These are phyloP conservation scores for Carex kokanica DNA, from an alignment of 176 grass and related monocot genomes.

Conservation along the genomic window DNA sequence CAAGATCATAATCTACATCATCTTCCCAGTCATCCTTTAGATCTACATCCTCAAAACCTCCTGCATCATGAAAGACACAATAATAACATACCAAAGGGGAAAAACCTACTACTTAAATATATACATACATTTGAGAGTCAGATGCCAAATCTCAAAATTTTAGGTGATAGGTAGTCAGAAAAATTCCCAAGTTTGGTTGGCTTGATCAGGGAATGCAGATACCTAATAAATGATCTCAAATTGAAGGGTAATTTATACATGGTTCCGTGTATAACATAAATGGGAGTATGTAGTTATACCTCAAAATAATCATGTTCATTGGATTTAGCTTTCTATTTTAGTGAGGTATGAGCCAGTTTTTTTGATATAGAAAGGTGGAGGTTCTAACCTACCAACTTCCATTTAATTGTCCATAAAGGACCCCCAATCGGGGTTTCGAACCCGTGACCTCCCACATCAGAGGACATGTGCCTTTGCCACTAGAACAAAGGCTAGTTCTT, in stretches of 20 bases:
- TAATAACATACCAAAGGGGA: neutral
- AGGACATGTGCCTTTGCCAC: no score
- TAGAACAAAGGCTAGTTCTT: no score
- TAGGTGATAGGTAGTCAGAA: neutral
- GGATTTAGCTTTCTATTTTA: neutral
- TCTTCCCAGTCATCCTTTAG: conserved; percentile 29
- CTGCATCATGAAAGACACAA: neutral
- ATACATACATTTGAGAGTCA: neutral
- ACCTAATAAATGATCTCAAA: neutral
- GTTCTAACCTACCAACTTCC: no score
- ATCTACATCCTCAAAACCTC: conserved; percentile 29
- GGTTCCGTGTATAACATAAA: neutral
- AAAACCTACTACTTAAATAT: neutral
- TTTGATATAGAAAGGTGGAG: no score
- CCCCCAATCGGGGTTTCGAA: no score
- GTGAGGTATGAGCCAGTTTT: neutral
- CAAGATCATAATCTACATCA: conserved; percentile 27
- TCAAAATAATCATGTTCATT: neutral
- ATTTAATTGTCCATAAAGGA: no score
- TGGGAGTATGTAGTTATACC: neutral
- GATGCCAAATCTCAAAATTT: neutral
- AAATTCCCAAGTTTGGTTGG: neutral
- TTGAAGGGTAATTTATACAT: neutral
- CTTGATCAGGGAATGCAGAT: neutral
- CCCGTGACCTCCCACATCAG: no score